These are phyloP conservation scores for Citrus glauca DNA, from an alignment of 345 rosid species.

Conservation along the genomic window DNA sequence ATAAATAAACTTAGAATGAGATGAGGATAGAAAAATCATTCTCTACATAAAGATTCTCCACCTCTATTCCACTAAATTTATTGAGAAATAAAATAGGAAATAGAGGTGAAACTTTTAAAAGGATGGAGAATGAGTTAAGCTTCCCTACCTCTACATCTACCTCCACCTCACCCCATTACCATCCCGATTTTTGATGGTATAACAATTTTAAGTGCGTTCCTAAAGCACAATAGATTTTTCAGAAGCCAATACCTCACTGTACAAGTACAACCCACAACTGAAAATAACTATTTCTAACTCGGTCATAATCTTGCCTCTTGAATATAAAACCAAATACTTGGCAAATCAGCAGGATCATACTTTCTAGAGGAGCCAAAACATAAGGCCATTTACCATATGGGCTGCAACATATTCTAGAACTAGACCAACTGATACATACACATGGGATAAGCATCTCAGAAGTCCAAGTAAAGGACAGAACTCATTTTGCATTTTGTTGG, in stretches of 20 bases:
- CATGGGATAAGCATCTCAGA: not conserved
- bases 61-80: too few relatives aligned
- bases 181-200: too few relatives aligned
- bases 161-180: too few relatives aligned
- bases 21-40: too few relatives aligned
- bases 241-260: not conserved
- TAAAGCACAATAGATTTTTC: not conserved
- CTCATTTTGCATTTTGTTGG: conserved; percentile 5
- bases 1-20: too few relatives aligned
- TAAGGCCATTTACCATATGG: not conserved
- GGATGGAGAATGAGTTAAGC: too few relatives aligned
- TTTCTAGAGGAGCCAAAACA: not conserved
- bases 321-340: not conserved
- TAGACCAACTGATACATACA: not conserved
- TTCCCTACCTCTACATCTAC: accelerated
- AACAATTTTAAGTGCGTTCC: not conserved
- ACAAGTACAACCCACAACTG: not conserved
- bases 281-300: not conserved
- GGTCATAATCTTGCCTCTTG: too few relatives aligned
- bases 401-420: not conserved
- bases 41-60: too few relatives aligned
- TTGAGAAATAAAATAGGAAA: too few relatives aligned
- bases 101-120: too few relatives aligned
- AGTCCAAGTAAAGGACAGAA: not conserved
- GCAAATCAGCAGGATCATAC: not conserved